These are phyloP conservation scores for Neofusicoccum umdonicola DNA, from an alignment of 2,329 filamentous ascomycete species.

Conservation along the genomic window DNA sequence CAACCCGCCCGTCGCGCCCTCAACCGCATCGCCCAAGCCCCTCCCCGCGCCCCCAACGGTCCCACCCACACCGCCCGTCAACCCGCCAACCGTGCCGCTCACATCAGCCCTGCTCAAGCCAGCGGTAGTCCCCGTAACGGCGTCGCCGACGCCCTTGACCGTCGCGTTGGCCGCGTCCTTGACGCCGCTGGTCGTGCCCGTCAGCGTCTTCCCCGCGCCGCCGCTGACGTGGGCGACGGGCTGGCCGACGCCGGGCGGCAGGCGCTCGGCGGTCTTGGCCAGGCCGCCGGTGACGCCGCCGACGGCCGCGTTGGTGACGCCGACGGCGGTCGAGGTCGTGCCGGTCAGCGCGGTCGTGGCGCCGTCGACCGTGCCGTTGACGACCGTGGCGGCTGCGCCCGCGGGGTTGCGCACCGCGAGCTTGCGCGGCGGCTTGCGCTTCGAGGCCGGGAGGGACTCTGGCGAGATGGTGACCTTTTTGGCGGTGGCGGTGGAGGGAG, in stretches of 20 bases:
- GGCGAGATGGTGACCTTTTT: constrained; percentile 32
- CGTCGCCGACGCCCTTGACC: constrained; percentile 43
- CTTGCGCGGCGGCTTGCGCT: neutral
- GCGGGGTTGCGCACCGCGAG: constrained; percentile 29
- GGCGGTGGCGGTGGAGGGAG: constrained; percentile 19
- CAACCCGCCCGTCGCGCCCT: constrained; percentile 26
- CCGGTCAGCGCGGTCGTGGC: constrained; percentile 36
- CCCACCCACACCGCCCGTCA: constrained; percentile 33
- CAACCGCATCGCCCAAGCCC: constrained; percentile 4
- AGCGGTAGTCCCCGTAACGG: constrained; percentile 44
- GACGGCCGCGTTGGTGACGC: constrained; percentile 36
- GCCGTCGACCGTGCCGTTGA: constrained; percentile 37
- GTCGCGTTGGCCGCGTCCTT: constrained; percentile 42
- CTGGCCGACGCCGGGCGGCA: constrained; percentile 35
- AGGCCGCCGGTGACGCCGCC: constrained; percentile 36
- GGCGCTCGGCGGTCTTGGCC: constrained; percentile 37
- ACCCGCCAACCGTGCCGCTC: constrained; percentile 37
- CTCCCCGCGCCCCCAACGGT: constrained; percentile 35
- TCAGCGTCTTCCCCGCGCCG: constrained; percentile 42
- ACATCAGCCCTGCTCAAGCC: constrained; percentile 44
- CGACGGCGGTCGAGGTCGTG: constrained; percentile 37
- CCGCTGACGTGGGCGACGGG: constrained; percentile 41
- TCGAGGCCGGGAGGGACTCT: neutral
- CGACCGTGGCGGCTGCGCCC: constrained; percentile 32
- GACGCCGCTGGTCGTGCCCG: constrained; percentile 38